Evolutionary conservation across 305 asterid species (phyloP).

Genomic region (Fraxinus sp.): DNA sequence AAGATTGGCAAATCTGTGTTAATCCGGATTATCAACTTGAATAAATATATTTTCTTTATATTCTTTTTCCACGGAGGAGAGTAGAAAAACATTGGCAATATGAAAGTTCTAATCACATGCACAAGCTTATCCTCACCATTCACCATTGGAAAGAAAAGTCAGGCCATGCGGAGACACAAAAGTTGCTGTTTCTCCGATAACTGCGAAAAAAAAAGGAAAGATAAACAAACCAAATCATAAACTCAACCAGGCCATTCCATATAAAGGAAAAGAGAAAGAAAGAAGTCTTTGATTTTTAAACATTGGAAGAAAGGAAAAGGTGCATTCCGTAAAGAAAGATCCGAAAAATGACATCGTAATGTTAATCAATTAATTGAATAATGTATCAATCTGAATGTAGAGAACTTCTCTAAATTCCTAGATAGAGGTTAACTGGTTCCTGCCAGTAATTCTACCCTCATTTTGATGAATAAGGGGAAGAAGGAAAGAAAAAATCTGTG

Average conservation of each 20-base stretch:
- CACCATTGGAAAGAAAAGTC: conserved; percentile 90
- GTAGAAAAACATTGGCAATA: neutral
- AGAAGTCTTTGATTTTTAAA: neutral
- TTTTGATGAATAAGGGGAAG: neutral
- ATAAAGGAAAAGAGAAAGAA: neutral
- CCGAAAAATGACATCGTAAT: neutral
- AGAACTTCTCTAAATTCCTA: neutral
- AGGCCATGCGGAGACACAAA: conserved; percentile 61
- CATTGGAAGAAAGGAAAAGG: neutral
- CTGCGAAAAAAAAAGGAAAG: conserved; percentile 42
- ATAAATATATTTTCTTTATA: neutral
- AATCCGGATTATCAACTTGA: neutral
- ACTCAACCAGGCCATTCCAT: neutral
- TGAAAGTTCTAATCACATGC: conserved; percentile 15
- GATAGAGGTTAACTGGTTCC: neutral
- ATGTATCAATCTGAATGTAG: neutral
- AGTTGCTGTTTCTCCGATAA: conserved; percentile 89
- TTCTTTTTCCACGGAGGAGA: neutral
- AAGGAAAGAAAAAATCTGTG: neutral
- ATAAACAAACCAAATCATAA: neutral
- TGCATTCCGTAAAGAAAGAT: neutral
- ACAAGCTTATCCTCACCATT: conserved; percentile 60
- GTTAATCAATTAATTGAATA: neutral
- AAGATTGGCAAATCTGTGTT: neutral
- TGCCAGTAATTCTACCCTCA: neutral